These are phyloP conservation scores for Candida germanica DNA, from an alignment of 805 yeast genomes.

Conservation along the genomic window DNA sequence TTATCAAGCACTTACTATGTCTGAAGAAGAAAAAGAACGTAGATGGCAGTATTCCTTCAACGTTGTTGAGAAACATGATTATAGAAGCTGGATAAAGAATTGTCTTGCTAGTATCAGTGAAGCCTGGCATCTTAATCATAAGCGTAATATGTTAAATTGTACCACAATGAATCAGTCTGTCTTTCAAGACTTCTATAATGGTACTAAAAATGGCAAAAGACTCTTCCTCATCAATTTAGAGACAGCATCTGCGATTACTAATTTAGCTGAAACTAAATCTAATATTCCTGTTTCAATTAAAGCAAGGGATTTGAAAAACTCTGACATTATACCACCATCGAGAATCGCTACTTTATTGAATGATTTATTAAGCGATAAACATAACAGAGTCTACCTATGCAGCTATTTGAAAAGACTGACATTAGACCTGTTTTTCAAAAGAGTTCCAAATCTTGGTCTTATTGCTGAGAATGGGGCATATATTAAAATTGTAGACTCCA, in stretches of 20 bases:
- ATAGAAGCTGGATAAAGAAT: constrained; percentile 66
- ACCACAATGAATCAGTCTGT: constrained; percentile 29
- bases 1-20: constrained; percentile 63
- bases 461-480: constrained; percentile 91
- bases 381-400: constrained; percentile 68
- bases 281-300: constrained; percentile 2
- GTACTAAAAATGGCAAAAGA: constrained; percentile 31
- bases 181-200: constrained; percentile 31
- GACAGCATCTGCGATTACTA: constrained; percentile 25
- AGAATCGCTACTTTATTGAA: constrained; percentile 54
- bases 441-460: constrained; percentile 69
- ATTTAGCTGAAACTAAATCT: constrained; percentile 5
- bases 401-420: constrained; percentile 63
- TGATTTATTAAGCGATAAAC: constrained; percentile 55
- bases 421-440: constrained; percentile 64
- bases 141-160: constrained; percentile 22
- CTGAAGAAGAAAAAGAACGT: constrained; percentile 48
- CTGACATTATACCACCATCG: constrained; percentile 52
- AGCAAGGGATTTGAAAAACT: constrained; percentile 17
- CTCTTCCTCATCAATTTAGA: constrained; percentile 24
- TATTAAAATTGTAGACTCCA: constrained; percentile 50
- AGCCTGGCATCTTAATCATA: constrained; percentile 34
- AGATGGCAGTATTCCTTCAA: constrained; percentile 63
- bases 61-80: constrained; percentile 64
- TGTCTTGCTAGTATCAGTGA: constrained; percentile 53